Evolutionary conservation across 2,329 filamentous ascomycete species (phyloP).

Genomic region (Talaromyces sp.): DNA sequence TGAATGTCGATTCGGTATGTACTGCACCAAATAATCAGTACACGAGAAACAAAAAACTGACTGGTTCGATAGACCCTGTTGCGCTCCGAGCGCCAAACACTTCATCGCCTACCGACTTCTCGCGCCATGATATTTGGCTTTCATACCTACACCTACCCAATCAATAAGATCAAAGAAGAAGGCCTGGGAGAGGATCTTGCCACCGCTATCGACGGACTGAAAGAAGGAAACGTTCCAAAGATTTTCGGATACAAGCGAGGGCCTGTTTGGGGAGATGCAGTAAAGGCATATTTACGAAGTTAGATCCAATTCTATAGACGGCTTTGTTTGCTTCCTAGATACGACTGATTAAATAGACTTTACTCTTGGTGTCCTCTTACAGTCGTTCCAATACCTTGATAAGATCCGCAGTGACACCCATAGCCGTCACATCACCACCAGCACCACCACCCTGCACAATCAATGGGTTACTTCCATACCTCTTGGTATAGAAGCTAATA

Average conservation of each 20-base stretch:
- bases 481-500: conserved; percentile 95
- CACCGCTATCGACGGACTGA: conserved; percentile 58
- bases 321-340: not conserved
- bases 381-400: conserved; percentile 81
- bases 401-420: conserved; percentile 93
- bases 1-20: conserved; percentile 46
- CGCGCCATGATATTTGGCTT: conserved; percentile 58
- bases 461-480: conserved; percentile 85
- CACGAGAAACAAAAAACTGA: not conserved
- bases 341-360: not conserved
- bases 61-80: conserved; percentile 41
- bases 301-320: conserved; percentile 1
- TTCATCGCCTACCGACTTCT: conserved; percentile 56
- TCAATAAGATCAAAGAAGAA: conserved; percentile 55
- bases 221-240: conserved; percentile 53
- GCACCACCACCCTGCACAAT: conserved; percentile 94
- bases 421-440: conserved; percentile 91
- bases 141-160: conserved; percentile 60
- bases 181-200: conserved; percentile 54
- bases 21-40: too few species aligned
- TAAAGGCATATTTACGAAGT: conserved; percentile 49
- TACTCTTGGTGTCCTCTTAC: conserved; percentile 9
- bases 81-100: conserved; percentile 58
- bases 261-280: conserved; percentile 55
- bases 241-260: conserved; percentile 59